A percentile compares a stretch with the other conserved stretches of the same genome.
phyloP scores from a whole-genome alignment of 495 filamentous ascomycete species.

The Pseudotulostoma volvatum region DNA sequence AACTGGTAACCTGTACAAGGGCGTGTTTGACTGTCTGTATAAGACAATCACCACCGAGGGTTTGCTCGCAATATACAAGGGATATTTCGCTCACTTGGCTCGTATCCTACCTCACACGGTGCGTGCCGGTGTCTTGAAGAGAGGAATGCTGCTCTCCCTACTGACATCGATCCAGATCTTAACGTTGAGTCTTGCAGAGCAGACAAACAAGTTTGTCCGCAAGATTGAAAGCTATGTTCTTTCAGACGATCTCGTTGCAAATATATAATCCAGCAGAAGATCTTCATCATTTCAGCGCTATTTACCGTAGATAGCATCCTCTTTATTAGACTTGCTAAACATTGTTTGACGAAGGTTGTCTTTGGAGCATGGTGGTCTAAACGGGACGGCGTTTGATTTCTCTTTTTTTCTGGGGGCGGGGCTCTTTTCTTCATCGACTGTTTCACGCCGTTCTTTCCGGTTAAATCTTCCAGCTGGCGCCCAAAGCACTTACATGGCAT shows the following conservation, averaged over 20 bases:
- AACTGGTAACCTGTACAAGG: slow-evolving; percentile 85
- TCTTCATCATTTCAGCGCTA: too few species aligned
- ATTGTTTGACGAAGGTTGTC: too few species aligned
- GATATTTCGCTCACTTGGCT: slow-evolving; percentile 87
- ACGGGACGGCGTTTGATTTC: neutral
- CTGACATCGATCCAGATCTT: slow-evolving; percentile 39
- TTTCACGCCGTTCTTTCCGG: too few species aligned
- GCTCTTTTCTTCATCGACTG: too few species aligned
- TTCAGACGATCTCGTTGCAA: slow-evolving; percentile 30
- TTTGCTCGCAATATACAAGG: slow-evolving; percentile 90
- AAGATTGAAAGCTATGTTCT: slow-evolving; percentile 56
- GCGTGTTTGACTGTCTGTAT: slow-evolving; percentile 78
- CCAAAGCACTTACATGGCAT: too few species aligned
- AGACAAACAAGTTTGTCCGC: slow-evolving; percentile 84
- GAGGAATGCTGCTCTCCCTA: neutral
- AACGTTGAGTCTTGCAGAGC: slow-evolving; percentile 84
- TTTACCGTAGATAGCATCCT: too few species aligned
- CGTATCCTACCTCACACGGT: slow-evolving; percentile 88
- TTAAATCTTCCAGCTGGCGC: too few species aligned
- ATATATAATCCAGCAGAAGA: slow-evolving; percentile 26
- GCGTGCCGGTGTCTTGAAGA: slow-evolving; percentile 10
- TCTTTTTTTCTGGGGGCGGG: too few species aligned
- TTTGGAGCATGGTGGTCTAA: too few species aligned
- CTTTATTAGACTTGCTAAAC: too few species aligned
- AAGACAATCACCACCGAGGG: slow-evolving; percentile 90